Evolutionary conservation across 2,329 filamentous ascomycete genomes (phyloP), one percentile per base, ranked within the genome.

Genomic region (Fusarium sp.): DNA sequence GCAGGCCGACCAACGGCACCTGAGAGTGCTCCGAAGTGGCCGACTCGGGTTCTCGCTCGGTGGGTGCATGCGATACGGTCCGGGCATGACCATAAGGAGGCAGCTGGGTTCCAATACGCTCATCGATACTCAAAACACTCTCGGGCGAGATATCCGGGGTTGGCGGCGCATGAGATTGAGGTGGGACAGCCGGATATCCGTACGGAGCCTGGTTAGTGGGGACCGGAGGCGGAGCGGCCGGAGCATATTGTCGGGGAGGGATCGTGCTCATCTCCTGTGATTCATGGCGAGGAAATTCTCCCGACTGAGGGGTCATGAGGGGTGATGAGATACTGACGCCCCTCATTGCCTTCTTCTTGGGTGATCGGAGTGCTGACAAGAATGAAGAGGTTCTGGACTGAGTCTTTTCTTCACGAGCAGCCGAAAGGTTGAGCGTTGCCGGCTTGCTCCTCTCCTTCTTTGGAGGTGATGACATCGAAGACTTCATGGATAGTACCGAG

Each of bases 261-360:
- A 90, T 86, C 47, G 83, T 67, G 71, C 80, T 85, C 81, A 89
- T 83, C 74, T 89, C 87, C 68, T 86, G 84, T 23, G 78, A 79
- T 48, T 85, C 82, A 15, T 82, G 77, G n/a, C 82, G 80, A 3
- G 86, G 84, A 67, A 89, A 90, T 4, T 84, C 86, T 4, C 80
- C 83, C 3, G 88, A 87, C 78, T 85, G 84, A 15, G 88, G 88
- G 10, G 88, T 90, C 81, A 88, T 85, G 69, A 90, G 88, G 49
- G 88, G 88, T 2, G 88, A 88, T 14, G 88, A 90, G 70, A 90
- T 90, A 73, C 76, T 84, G 65, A 90, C 76, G 20, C 80, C 83
- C 72, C 82, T 84, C 51, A 80, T 76, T 63, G 83, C 76, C 77
- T 82, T 86, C 77, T 83, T 85, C 65, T 80, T 82, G 7, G 88